A percentile compares a stretch with the other conserved stretches of the same genome.
phyloP scores from a whole-genome alignment of 179 eudicot species.

The Silene noctiflora region DNA sequence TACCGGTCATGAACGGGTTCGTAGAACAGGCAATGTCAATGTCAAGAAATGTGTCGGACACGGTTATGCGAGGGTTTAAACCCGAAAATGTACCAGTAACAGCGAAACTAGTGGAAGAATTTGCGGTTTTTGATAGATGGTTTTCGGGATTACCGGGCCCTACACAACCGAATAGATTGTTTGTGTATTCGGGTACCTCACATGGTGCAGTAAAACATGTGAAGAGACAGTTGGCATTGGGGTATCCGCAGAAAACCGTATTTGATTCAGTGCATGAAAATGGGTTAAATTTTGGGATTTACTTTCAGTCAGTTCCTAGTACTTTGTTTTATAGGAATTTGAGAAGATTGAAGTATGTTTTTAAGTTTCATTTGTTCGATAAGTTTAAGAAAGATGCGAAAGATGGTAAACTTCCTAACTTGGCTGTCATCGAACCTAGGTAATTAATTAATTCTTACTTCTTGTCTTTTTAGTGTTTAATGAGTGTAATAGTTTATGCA shows the following conservation, averaged over 20 bases:
- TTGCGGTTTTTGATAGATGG: slow-evolving; percentile 88
- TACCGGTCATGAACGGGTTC: slow-evolving; percentile 79
- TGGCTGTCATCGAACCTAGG: slow-evolving; percentile 80
- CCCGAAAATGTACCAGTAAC: slow-evolving; percentile 66
- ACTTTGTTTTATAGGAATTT: slow-evolving; percentile 79
- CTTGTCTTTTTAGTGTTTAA: background rate
- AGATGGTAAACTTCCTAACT: slow-evolving; percentile 57
- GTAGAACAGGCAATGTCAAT: slow-evolving; percentile 69
- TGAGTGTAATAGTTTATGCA: no score
- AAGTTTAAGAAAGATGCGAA: slow-evolving; percentile 69
- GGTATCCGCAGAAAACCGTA: slow-evolving; percentile 83
- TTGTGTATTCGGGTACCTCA: slow-evolving; percentile 86
- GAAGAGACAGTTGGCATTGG: slow-evolving; percentile 65
- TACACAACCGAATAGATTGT: slow-evolving; percentile 86
- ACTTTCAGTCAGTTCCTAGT: slow-evolving; percentile 69
- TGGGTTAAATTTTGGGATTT: slow-evolving; percentile 60
- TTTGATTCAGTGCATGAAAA: slow-evolving; percentile 81
- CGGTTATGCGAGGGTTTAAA: slow-evolving; percentile 87
- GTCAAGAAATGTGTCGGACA: slow-evolving; percentile 51
- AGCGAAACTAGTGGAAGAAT: slow-evolving; percentile 52
- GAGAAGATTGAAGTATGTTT: slow-evolving; percentile 80
- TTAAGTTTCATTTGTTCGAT: slow-evolving; percentile 63
- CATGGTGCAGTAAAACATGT: slow-evolving; percentile 87
- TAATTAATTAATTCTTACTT: slow-evolving; percentile 26
- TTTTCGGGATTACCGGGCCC: slow-evolving; percentile 88